Evolutionary conservation across 495 filamentous ascomycete genomes (phyloP).

Genomic region (Oleoguttula mirabilis): DNA sequence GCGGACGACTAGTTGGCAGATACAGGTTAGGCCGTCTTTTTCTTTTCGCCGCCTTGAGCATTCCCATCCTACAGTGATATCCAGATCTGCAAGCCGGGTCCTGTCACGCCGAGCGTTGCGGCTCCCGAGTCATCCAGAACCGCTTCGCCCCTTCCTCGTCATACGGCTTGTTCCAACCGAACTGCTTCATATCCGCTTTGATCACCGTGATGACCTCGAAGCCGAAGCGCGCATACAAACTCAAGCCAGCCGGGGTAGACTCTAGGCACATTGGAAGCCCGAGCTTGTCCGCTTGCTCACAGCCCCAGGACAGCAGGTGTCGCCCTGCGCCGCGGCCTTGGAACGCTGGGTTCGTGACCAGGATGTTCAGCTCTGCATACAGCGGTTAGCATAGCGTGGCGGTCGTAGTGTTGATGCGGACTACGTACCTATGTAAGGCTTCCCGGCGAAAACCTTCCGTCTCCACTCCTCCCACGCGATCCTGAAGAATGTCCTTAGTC

Average conservation of each 20-base stretch:
- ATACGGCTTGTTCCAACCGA: slow-evolving; percentile 14
- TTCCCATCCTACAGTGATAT: too few relatives aligned
- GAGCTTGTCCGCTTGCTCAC: slow-evolving; percentile 17
- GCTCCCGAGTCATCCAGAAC: slow-evolving; percentile 14
- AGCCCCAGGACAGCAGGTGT: slow-evolving; percentile 14
- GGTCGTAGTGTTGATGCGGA: neutral
- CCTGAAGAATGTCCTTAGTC: slow-evolving; percentile 8
- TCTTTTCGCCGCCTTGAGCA: too few relatives aligned
- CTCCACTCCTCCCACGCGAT: slow-evolving; percentile 9
- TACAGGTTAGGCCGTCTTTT: too few relatives aligned
- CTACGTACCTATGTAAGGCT: slow-evolving; percentile 15
- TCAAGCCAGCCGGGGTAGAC: slow-evolving; percentile 15
- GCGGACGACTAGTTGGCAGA: too few relatives aligned
- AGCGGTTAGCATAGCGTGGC: too few relatives aligned
- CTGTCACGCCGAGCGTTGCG: too few relatives aligned
- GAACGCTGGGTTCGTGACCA: slow-evolving; percentile 11
- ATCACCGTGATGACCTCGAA: slow-evolving; percentile 10
- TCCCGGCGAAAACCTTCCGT: slow-evolving; percentile 7
- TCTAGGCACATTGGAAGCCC: slow-evolving; percentile 14
- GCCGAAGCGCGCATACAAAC: slow-evolving; percentile 17
- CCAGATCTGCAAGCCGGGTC: too few relatives aligned
- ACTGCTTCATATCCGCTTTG: slow-evolving; percentile 16
- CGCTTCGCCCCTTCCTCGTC: slow-evolving; percentile 18
- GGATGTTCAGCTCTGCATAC: slow-evolving; percentile 14
- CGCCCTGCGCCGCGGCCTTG: slow-evolving; percentile 16